Evolutionary conservation across 306 rosid genomes (phyloP), one percentile per base, ranked within the genome.

Genomic region (Bauhinia variegata): DNA sequence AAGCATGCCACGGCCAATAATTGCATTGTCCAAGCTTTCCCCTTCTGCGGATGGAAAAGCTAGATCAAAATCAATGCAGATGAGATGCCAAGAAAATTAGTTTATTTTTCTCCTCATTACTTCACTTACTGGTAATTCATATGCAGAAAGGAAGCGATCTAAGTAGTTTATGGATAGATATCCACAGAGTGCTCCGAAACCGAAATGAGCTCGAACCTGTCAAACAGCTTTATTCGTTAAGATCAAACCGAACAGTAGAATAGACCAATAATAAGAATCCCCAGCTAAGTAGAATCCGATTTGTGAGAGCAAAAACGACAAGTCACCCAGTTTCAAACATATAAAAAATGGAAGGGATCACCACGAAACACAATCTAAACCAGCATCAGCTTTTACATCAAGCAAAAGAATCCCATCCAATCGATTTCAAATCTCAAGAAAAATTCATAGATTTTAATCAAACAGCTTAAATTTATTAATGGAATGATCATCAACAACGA

Each of bases 21-120:
- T 73, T 90, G 97, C 92, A 88, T 83, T 58, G 99, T 83, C 99
- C 99, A 95, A 80, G 86, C 82, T 71, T 83, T 86, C 42, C 86
- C 84, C 75, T 86, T 83, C 95, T 91, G 79, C 32, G 12, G 64
- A 39, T 38, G 50, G 52, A 60, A 75, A 65, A 8, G 53, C 39
- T 1, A 58, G 77, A 81, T 81, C 82, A 73, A 55, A 77, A 77
- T 64, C 58, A 60, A 31, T 54, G 10, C 41, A 5, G 37, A 11
- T 19, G 16, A 16, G 54, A 53, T 6, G 16, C 18, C 4, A 11
- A 50, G 9, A 4, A 30, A 54, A 78, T 1, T 7, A 36, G 14
- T 23, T 4, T 4, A 2, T 54, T 60, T 11, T 50, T 8, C 41
- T 3, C 14, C 66, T 60, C n/a, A 8, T 64, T 69, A 62, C 18